Conservation (phyloP, 2,329 filamentous ascomycete species). For the Aureobasidium mangrovei region DNA sequence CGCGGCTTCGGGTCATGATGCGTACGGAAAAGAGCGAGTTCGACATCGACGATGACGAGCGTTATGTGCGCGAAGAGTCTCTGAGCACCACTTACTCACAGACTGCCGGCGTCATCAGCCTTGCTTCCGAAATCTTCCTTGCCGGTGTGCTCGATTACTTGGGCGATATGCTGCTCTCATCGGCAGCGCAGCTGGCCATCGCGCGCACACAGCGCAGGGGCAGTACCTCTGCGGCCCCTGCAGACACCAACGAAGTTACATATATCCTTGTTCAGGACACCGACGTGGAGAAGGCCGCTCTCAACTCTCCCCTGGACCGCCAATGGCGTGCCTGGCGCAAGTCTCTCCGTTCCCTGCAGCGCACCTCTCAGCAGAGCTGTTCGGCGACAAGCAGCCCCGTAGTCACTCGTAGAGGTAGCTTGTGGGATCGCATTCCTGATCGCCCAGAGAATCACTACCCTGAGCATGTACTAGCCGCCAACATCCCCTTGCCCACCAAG, state of each 20-base stretch:
- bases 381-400: constrained; percentile 1
- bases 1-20: constrained; percentile 90
- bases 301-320: constrained; percentile 79
- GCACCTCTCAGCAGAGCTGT: neutral
- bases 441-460: constrained; percentile 33
- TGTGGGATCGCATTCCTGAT: constrained; percentile 7
- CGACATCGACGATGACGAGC: constrained; percentile 95
- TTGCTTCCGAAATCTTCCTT: constrained; percentile 88
- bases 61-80: constrained; percentile 72
- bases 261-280: constrained; percentile 74
- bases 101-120: constrained; percentile 54
- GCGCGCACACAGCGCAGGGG: constrained; percentile 44
- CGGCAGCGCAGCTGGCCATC: constrained; percentile 77
- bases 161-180: constrained; percentile 81
- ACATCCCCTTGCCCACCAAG: constrained; percentile 59
- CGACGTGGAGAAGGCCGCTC: constrained; percentile 86
- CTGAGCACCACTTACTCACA: constrained; percentile 51
- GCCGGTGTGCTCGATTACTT: constrained; percentile 92
- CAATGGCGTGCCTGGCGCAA: constrained; percentile 97
- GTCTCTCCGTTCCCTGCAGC: constrained; percentile 47
- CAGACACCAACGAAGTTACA: constrained; percentile 2
- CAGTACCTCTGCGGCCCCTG: neutral
- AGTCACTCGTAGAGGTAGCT: constrained; percentile 2
- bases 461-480: constrained; percentile 40
- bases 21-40: constrained; percentile 94